Base-by-base conservation (phyloP, 2,329 filamentous ascomycete species). In the Exophiala spinifera region DNA sequence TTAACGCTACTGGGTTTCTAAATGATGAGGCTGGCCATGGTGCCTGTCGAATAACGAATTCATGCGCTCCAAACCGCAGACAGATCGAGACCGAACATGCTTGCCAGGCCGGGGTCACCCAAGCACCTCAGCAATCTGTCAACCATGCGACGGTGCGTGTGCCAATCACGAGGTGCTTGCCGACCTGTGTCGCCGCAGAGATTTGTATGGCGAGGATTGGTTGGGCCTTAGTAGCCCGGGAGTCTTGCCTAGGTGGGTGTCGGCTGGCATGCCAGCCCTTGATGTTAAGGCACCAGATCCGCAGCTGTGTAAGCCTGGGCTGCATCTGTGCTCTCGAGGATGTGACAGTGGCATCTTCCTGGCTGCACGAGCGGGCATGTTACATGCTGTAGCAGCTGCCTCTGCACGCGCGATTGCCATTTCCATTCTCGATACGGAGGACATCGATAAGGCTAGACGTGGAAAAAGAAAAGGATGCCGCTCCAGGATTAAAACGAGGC, bases 161-260 rank as follows among this genome's bases (percentile, higher is more conserved):
- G 57, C 57, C 57, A 59, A 54, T 59, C 53, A 59, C 57, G 50
- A 56, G 57, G 57, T 20, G 17, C 39, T 47, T 49, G 43, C 55
- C 51, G 55, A 17, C 53, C 36, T 47, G 56, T 58, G 56, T 52
- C 39, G 51, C 51, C 23, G 43, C 13, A 19, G 36, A 15, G 14
- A 39, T 39, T 39, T 39, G 36, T 15, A 39, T 19, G 4, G 8
- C 36, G 4, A 39, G 17, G 4, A 39, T 39, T 23, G 49, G 39
- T 17, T 23, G n/a, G 39, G 17, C 28, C 39, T 13, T 19, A 25
- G 33, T 11, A 37, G 23, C 13, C 33, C 10, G 36, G 31, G 33
- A 49, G 31, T 23, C 39, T 14, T 20, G 33, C 28, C 42, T 44
- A 15, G 42, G n/a, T 28, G n/a, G 42, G 21, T n/a, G 42, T 44